Conservation (phyloP, 2,329 filamentous ascomycete genomes). For the Cytospora piceae region DNA sequence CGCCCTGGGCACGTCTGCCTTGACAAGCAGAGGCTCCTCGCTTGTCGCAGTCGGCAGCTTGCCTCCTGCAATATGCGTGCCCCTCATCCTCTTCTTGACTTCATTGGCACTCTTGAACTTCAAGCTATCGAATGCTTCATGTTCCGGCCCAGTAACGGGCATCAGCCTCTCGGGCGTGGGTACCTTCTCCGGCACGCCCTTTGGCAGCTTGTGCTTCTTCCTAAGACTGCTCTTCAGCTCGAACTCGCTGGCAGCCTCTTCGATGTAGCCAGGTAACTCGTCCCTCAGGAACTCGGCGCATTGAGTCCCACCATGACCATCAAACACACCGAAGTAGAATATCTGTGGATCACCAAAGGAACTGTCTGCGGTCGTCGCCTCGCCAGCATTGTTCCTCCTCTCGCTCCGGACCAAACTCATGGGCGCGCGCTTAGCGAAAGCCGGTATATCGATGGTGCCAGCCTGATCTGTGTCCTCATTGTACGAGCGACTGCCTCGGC, state of each 20-base stretch:
- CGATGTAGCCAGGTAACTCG: constrained; percentile 84
- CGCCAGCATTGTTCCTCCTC: constrained; percentile 54
- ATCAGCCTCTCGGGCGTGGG: constrained; percentile 24
- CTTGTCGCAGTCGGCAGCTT: constrained; percentile 43
- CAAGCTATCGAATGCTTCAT: constrained; percentile 39
- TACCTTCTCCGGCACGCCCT: constrained; percentile 20
- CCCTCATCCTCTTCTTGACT: constrained; percentile 43
- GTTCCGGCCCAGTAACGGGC: constrained; percentile 34
- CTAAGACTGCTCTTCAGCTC: constrained; percentile 76
- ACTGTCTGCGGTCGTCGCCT: constrained; percentile 72
- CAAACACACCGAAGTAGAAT: constrained; percentile 97
- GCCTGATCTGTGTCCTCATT: constrained; percentile 96
- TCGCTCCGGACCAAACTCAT: constrained; percentile 56
- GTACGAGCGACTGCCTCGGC: constrained; percentile 80
- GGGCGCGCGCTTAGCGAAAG: constrained; percentile 84
- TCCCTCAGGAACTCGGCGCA: constrained; percentile 87
- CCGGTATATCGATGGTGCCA: constrained; percentile 88
- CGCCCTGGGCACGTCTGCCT: constrained; percentile 61
- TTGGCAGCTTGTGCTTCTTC: constrained; percentile 40
- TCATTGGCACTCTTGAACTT: constrained; percentile 56
- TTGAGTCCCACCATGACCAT: constrained; percentile 89
- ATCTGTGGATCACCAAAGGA: constrained; percentile 89
- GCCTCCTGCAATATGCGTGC: constrained; percentile 40
- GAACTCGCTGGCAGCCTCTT: constrained; percentile 77
- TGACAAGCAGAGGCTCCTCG: constrained; percentile 51